Percentiles rank a stretch among this genome's conserved stretches.
Conservation (phyloP, 2,329 filamentous ascomycete species). For the Parasarocladium wereldwijsianum region DNA sequence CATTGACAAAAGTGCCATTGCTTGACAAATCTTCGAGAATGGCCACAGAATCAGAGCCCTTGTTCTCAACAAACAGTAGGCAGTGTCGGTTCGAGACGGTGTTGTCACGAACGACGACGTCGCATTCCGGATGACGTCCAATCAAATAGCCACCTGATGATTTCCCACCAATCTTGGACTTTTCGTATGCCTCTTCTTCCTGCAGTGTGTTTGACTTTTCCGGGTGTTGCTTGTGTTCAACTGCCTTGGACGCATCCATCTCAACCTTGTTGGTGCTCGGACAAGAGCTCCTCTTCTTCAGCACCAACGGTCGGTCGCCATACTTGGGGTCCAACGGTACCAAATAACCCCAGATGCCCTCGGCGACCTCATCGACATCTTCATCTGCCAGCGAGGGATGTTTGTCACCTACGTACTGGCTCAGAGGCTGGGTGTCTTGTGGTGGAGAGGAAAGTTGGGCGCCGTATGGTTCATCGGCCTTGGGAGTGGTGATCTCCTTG, state of each 20-base stretch:
- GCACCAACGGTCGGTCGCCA: constrained; percentile 49
- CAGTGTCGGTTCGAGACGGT: constrained; percentile 83
- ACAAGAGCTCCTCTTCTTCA: constrained; percentile 62
- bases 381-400: constrained; percentile 62
- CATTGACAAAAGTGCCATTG: constrained; percentile 94
- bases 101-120: constrained; percentile 60
- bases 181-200: constrained; percentile 46
- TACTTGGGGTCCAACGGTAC: constrained; percentile 63
- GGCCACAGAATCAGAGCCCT: constrained; percentile 45
- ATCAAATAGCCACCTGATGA: constrained; percentile 78
- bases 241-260: constrained; percentile 18
- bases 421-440: constrained; percentile 43
- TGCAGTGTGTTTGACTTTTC: constrained; percentile 31
- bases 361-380: constrained; percentile 66
- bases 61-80: constrained; percentile 48
- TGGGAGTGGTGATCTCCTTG: constrained; percentile 62
- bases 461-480: constrained; percentile 30
- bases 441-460: constrained; percentile 44
- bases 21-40: constrained; percentile 86
- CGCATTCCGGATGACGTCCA: constrained; percentile 84
- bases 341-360: constrained; percentile 93
- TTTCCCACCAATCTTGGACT: constrained; percentile 43
- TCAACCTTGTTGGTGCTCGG: constrained; percentile 37
- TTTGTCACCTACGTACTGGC: constrained; percentile 56
- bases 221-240: constrained; percentile 12